Evolutionary conservation across 441 rosid species (phyloP).

Genomic region (Arabidopsis hybrid): DNA sequence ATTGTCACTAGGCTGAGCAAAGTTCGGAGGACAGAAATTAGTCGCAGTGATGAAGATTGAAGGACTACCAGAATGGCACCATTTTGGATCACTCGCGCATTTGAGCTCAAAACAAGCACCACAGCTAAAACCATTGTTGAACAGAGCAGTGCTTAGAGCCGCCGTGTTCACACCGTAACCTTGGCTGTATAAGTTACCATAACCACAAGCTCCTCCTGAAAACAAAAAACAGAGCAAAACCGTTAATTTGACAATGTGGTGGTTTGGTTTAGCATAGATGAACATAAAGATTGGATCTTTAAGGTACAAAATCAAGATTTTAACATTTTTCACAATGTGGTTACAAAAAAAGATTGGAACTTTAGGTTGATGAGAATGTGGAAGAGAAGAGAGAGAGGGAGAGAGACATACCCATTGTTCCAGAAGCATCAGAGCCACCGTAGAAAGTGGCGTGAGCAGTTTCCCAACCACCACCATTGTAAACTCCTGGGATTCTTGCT

Average conservation of each 20-base stretch:
- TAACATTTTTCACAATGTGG: conserved; percentile 17
- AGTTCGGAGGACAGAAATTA: conserved; percentile 46
- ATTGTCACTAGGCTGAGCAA: conserved; percentile 47
- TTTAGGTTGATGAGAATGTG: conserved; percentile 10
- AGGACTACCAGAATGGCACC: conserved; percentile 53
- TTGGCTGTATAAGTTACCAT: conserved; percentile 51
- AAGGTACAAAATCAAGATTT: conserved; percentile 14
- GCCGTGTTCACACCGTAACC: conserved; percentile 52
- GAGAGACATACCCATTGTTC: conserved; percentile 48
- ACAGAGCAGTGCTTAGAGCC: conserved; percentile 49
- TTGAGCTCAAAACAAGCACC: conserved; percentile 53
- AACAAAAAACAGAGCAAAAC: conserved; percentile 9
- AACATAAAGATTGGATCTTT: background rate
- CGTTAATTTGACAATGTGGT: conserved; percentile 28
- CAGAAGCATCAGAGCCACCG: conserved; percentile 52
- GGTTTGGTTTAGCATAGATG: background rate
- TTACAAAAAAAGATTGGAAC: conserved; percentile 4
- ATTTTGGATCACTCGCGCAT: conserved; percentile 49
- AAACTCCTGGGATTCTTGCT: conserved; percentile 53
- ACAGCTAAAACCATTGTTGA: conserved; percentile 49
- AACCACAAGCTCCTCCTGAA: conserved; percentile 52
- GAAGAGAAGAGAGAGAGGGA: background rate
- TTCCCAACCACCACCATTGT: conserved; percentile 51
- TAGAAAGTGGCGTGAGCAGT: conserved; percentile 54
- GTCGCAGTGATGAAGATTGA: conserved; percentile 51